phyloP scores from a whole-genome alignment of 2,329 filamentous ascomycete species.

The Dothidotthia symphoricarpi region DNA sequence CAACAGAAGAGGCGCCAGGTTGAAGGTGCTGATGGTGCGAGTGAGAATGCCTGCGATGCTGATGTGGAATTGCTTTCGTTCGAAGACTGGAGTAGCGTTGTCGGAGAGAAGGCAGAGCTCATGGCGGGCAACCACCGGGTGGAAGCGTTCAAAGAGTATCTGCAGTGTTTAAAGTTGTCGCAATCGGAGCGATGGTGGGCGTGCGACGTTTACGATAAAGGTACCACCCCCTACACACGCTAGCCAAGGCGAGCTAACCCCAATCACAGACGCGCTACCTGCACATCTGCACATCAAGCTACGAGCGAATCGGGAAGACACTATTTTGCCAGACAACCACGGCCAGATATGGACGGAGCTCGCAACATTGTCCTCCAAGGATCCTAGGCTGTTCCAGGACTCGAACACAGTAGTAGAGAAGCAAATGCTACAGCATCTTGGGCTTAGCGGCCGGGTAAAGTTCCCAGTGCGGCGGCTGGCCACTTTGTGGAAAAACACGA shows the following conservation, averaged over 20 bases:
- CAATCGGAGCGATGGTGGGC: neutral
- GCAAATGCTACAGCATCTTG: too few species aligned
- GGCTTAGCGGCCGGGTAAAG: slow-evolving; percentile 2
- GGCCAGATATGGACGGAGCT: neutral
- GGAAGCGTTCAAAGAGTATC: slow-evolving; percentile 4
- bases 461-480: slow-evolving; percentile 1
- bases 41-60: slow-evolving; percentile 6
- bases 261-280: slow-evolving; percentile 1
- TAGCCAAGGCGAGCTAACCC: slow-evolving; percentile 2
- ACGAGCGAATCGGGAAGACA: slow-evolving; percentile 2
- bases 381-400: neutral
- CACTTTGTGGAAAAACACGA: slow-evolving; percentile 1
- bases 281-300: slow-evolving; percentile 4
- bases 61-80: slow-evolving; percentile 3
- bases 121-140: slow-evolving; percentile 2
- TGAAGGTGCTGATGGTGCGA: slow-evolving; percentile 2
- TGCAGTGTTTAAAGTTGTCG: neutral
- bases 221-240: neutral
- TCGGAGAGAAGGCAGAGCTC: slow-evolving; percentile 4
- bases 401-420: too few species aligned
- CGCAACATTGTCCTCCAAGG: too few species aligned
- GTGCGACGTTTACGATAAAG: neutral
- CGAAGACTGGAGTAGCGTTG: neutral
- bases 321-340: slow-evolving; percentile 2
- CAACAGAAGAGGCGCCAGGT: slow-evolving; percentile 1